A percentile compares a stretch with the other conserved stretches of the same genome.
phyloP scores from a whole-genome alignment of 2,329 filamentous ascomycete genomes.

The Coleophoma cylindrospora region DNA sequence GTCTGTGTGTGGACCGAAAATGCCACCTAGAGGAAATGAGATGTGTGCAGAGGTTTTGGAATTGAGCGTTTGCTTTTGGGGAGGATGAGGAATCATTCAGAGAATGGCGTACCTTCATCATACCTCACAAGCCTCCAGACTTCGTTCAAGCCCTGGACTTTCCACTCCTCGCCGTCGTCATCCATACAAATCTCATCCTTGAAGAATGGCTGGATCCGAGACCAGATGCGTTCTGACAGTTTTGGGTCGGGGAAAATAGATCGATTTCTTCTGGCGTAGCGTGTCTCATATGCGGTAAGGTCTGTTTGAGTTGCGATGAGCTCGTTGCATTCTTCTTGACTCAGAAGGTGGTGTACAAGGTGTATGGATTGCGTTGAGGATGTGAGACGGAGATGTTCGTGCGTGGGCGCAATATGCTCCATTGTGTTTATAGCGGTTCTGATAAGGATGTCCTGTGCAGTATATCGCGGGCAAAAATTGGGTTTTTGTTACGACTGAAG shows the following conservation, averaged over 20 bases:
- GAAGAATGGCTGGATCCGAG: slow-evolving; percentile 3
- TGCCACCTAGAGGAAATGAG: slow-evolving; percentile 3
- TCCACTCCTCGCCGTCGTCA: slow-evolving; percentile 9
- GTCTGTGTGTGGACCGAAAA: slow-evolving; percentile 12
- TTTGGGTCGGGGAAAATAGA: slow-evolving; percentile 3
- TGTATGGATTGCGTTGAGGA: background rate
- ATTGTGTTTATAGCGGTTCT: no score
- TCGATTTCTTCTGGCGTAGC: background rate
- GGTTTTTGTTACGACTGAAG: no score
- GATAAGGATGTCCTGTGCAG: no score
- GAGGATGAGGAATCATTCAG: no score
- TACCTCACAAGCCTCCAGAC: slow-evolving; percentile 11
- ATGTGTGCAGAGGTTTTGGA: no score
- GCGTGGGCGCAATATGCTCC: no score
- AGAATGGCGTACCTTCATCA: slow-evolving; percentile 2
- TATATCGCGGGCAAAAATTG: no score
- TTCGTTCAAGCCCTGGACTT: slow-evolving; percentile 9
- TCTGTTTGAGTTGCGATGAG: background rate
- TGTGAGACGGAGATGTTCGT: no score
- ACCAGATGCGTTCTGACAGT: slow-evolving; percentile 3
- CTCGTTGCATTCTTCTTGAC: background rate
- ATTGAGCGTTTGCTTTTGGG: no score
- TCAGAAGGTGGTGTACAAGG: background rate
- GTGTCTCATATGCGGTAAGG: background rate
- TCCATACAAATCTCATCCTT: slow-evolving; percentile 3